phyloP scores from a whole-genome alignment of 345 rosid genomes.

The Gossypium arboreum region DNA sequence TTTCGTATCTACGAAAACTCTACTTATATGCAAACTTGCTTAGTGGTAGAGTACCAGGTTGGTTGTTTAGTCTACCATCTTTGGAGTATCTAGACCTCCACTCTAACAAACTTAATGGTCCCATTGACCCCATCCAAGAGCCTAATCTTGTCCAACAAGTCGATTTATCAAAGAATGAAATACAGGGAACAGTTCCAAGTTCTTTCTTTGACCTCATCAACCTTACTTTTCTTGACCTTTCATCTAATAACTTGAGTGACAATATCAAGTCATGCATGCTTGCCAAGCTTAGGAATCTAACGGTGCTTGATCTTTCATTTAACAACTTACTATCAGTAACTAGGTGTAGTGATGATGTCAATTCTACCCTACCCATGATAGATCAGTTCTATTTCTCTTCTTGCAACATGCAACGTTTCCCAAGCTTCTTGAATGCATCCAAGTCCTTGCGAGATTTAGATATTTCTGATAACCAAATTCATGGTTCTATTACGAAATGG shows the following conservation, averaged over 20 bases:
- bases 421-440: not conserved
- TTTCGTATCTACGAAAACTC: not conserved
- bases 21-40: not conserved
- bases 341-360: too few relatives aligned
- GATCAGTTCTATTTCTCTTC: not conserved
- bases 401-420: not conserved
- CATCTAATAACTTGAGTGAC: too few relatives aligned
- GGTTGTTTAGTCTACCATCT: not conserved
- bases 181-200: conserved; percentile 3
- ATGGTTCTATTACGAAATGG: not conserved
- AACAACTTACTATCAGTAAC: too few relatives aligned
- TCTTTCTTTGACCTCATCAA: not conserved
- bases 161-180: too few relatives aligned
- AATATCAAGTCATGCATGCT: too few relatives aligned
- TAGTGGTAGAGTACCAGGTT: not conserved
- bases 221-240: too few relatives aligned
- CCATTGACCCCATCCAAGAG: too few relatives aligned
- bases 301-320: too few relatives aligned
- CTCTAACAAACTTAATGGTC: too few relatives aligned
- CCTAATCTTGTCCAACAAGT: too few relatives aligned
- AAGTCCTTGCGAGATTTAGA: not conserved
- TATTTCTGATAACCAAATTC: not conserved
- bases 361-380: not conserved
- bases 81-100: not conserved
- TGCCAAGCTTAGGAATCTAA: too few relatives aligned